Percentiles rank a stretch among this genome's conserved stretches.
These are phyloP conservation scores for Cryptococcus sp. DNA, from an alignment of 1,284 basidiomycete genomes.

Conservation along the genomic window DNA sequence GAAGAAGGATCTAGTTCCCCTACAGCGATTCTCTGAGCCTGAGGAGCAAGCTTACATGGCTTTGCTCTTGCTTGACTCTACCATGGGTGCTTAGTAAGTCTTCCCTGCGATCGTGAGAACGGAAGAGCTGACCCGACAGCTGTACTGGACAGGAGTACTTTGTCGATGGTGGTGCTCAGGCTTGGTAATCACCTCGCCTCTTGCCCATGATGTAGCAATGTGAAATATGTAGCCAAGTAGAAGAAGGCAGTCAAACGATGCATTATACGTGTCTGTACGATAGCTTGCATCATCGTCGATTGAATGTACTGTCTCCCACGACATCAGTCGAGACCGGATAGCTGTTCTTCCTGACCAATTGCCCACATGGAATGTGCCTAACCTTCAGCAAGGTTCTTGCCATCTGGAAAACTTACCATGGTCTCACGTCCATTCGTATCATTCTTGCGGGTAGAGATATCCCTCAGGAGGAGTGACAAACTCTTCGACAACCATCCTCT, in stretches of 20 bases:
- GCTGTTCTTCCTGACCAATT: too few species aligned
- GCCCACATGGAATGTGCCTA: too few species aligned
- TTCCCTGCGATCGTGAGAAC: not conserved
- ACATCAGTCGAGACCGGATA: too few species aligned
- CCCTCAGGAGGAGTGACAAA: conserved; percentile 20
- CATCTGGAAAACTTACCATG: too few species aligned
- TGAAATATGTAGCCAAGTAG: too few species aligned
- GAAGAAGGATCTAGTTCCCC: conserved; percentile 43
- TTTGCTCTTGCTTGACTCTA: conserved; percentile 50
- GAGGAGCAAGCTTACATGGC: conserved; percentile 52
- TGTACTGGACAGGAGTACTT: conserved; percentile 7
- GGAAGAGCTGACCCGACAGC: not conserved
- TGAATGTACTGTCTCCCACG: too few species aligned
- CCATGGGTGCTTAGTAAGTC: conserved; percentile 21
- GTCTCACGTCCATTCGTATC: not conserved
- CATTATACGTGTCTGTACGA: not conserved
- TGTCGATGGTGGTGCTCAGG: conserved; percentile 5
- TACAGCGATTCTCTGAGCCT: conserved; percentile 52
- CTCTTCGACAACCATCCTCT: conserved; percentile 31
- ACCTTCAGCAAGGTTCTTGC: too few species aligned
- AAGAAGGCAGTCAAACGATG: too few species aligned
- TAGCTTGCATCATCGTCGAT: too few species aligned
- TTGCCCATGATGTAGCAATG: too few species aligned
- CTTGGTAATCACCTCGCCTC: conserved; percentile 2
- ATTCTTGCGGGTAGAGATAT: conserved; percentile 1